A percentile compares a stretch with the other conserved stretches of the same genome.
These are phyloP conservation scores for Dryas drummondii DNA, from an alignment of 306 rosid species.

Conservation along the genomic window DNA sequence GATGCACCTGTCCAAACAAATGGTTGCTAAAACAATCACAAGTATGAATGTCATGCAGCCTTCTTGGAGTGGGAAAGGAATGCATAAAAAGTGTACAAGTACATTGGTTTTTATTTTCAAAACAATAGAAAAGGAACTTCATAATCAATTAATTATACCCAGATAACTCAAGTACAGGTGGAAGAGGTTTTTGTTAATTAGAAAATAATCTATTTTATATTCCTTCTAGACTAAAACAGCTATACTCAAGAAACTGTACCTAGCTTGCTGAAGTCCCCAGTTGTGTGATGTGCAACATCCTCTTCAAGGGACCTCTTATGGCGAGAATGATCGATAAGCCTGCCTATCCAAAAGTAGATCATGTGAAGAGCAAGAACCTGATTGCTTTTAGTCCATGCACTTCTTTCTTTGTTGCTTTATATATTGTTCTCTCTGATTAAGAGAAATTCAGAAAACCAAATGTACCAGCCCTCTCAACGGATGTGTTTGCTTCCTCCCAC, in stretches of 20 bases:
- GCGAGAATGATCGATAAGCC: conserved; percentile 43
- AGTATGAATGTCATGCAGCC: too few species aligned
- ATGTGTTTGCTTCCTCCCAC: not conserved
- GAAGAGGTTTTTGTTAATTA: not conserved
- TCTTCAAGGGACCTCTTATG: conserved; percentile 58
- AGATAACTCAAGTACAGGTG: not conserved
- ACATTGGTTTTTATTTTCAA: not conserved
- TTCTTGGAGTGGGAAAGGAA: not conserved
- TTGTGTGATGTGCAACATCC: conserved; percentile 58
- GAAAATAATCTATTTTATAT: not conserved
- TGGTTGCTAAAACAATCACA: too few species aligned
- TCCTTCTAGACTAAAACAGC: not conserved
- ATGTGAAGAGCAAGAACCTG: conserved; percentile 37
- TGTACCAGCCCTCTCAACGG: not conserved
- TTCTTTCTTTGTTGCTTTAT: conserved; percentile 51
- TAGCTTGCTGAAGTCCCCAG: conserved; percentile 44
- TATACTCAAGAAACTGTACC: conserved; percentile 28
- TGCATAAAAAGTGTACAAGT: not conserved
- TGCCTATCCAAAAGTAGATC: conserved; percentile 42
- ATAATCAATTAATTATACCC: not conserved
- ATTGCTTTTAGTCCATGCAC: conserved; percentile 39
- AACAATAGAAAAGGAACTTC: not conserved
- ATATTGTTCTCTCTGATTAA: conserved; percentile 36
- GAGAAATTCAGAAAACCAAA: not conserved
- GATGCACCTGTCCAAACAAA: too few species aligned